These are phyloP conservation scores for Camelina hispida DNA, from an alignment of 345 rosid species.

Conservation along the genomic window DNA sequence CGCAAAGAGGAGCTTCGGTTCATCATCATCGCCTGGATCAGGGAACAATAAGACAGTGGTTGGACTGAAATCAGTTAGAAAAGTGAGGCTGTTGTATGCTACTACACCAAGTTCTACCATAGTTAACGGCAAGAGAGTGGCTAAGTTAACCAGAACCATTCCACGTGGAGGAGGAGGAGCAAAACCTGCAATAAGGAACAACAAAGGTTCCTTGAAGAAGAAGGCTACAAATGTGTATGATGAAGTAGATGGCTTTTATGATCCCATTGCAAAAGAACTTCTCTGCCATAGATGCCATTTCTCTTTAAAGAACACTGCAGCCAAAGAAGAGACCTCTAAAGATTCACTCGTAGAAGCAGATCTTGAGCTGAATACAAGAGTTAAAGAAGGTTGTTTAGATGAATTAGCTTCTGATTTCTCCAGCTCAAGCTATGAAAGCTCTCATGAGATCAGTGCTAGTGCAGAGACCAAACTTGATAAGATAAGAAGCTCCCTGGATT, in stretches of 20 bases:
- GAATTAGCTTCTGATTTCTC: constrained; percentile 43
- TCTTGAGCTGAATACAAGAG: constrained; percentile 21
- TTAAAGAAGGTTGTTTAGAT: constrained; percentile 31
- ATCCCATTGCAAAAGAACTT: constrained; percentile 54
- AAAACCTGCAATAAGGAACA: constrained; percentile 64
- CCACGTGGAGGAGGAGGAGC: constrained; percentile 50
- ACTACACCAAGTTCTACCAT: constrained; percentile 53
- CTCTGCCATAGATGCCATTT: constrained; percentile 91
- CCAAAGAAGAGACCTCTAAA: constrained; percentile 37
- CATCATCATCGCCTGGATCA: constrained; percentile 48
- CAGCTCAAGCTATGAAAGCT: constrained; percentile 47
- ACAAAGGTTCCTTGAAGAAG: constrained; percentile 62
- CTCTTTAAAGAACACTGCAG: constrained; percentile 49
- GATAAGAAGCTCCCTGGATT: constrained; percentile 35
- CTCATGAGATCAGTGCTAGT: constrained; percentile 49
- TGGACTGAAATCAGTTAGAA: constrained; percentile 62
- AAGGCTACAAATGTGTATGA: constrained; percentile 50
- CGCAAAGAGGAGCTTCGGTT: constrained; percentile 35
- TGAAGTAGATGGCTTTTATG: constrained; percentile 51
- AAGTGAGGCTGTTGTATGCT: constrained; percentile 49
- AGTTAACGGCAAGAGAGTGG: constrained; percentile 56
- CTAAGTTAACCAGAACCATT: constrained; percentile 59
- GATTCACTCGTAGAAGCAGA: constrained; percentile 44
- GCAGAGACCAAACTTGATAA: constrained; percentile 50
- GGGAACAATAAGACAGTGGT: constrained; percentile 57